phyloP scores from a whole-genome alignment of 495 filamentous ascomycete species.

The Neurospora sp. region DNA sequence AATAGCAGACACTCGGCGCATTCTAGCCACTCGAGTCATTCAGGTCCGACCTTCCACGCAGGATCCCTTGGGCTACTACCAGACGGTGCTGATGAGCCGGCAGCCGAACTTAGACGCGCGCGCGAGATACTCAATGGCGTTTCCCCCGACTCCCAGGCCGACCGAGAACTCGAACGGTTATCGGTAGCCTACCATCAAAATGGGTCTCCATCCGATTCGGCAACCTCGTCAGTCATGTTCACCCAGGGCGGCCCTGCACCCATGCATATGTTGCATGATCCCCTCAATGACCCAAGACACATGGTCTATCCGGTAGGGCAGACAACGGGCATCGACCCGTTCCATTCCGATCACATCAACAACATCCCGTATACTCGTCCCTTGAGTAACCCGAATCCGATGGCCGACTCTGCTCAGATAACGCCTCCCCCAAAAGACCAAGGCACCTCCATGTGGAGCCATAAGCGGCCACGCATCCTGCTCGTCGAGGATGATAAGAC shows the following conservation, averaged over 20 bases:
- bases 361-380: slow-evolving; percentile 75
- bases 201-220: slow-evolving; percentile 37
- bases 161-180: slow-evolving; percentile 68
- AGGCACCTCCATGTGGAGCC: slow-evolving; percentile 47
- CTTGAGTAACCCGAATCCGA: slow-evolving; percentile 24
- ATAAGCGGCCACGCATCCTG: slow-evolving; percentile 72
- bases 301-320: slow-evolving; percentile 86
- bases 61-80: slow-evolving; percentile 25
- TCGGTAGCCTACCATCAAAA: slow-evolving; percentile 57
- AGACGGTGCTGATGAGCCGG: slow-evolving; percentile 52
- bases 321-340: slow-evolving; percentile 85
- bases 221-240: slow-evolving; percentile 35
- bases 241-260: slow-evolving; percentile 24
- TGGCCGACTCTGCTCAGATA: slow-evolving; percentile 17
- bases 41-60: slow-evolving; percentile 20
- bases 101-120: slow-evolving; percentile 79
- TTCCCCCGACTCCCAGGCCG: slow-evolving; percentile 67
- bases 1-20: slow-evolving; percentile 33
- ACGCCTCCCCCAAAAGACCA: slow-evolving; percentile 23
- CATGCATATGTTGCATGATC: slow-evolving; percentile 33
- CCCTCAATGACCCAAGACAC: slow-evolving; percentile 60
- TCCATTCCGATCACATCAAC: slow-evolving; percentile 86
- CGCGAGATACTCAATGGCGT: slow-evolving; percentile 77
- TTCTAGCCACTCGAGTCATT: slow-evolving; percentile 28
- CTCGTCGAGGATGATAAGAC: slow-evolving; percentile 95